These are phyloP conservation scores for Acidomyces sp. DNA, from an alignment of 495 filamentous ascomycete genomes.

Conservation along the genomic window DNA sequence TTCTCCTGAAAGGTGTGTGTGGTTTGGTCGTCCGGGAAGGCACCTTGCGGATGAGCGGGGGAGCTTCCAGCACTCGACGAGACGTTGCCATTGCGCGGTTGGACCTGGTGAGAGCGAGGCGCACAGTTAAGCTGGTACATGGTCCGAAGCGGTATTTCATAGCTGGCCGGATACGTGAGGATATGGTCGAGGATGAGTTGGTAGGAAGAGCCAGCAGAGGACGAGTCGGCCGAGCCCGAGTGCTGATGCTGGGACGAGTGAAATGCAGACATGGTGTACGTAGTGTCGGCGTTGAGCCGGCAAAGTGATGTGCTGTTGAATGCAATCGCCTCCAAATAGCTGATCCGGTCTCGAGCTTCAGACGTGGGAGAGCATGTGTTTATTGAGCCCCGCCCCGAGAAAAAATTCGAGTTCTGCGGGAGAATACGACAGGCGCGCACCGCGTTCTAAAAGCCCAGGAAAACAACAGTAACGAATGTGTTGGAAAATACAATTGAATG, in stretches of 20 bases:
- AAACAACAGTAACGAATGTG: no score
- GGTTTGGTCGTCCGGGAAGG: constrained; percentile 29
- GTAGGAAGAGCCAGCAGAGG: constrained; percentile 21
- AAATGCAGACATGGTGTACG: constrained; percentile 8
- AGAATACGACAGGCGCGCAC: no score
- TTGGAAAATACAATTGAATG: no score
- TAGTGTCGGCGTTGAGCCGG: no score
- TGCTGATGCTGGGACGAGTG: constrained; percentile 18
- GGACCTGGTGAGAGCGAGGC: constrained; percentile 34
- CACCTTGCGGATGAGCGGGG: constrained; percentile 28
- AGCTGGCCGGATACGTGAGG: constrained; percentile 49
- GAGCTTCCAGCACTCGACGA: constrained; percentile 22
- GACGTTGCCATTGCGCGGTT: constrained; percentile 23
- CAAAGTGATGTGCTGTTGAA: no score
- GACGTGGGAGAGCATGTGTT: no score
- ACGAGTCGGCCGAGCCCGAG: constrained; percentile 23
- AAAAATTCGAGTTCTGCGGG: no score
- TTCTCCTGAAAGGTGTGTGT: constrained; percentile 49
- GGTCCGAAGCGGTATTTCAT: constrained; percentile 60
- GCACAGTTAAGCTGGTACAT: constrained; percentile 63
- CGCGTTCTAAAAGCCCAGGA: no score
- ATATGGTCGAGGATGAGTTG: constrained; percentile 53
- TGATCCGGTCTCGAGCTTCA: no score
- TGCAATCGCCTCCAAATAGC: no score
- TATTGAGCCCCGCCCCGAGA: no score